Conservation (phyloP, 2,329 filamentous ascomycete species). For the Sporothrix curviconia region DNA sequence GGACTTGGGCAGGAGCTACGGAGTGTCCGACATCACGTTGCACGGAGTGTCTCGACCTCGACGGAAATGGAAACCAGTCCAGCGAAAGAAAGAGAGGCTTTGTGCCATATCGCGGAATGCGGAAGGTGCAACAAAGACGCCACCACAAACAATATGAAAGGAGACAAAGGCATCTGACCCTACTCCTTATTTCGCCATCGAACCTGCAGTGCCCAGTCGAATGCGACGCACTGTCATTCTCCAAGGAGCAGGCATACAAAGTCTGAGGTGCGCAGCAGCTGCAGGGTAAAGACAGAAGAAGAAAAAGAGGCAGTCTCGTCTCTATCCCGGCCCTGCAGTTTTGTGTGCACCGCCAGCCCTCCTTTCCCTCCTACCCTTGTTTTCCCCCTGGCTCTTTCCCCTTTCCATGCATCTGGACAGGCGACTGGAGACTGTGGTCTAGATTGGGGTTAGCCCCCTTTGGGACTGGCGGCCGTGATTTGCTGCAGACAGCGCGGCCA, state of each 20-base stretch:
- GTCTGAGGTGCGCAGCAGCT: neutral
- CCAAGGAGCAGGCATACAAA: neutral
- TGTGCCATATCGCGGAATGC: neutral
- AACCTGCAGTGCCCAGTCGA: neutral
- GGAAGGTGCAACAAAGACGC: slow-evolving; percentile 5
- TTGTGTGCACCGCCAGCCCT: neutral
- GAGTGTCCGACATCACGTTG: too few species aligned
- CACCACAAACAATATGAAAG: neutral
- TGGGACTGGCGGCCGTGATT: slow-evolving; percentile 14
- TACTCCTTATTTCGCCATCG: neutral
- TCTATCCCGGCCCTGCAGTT: too few species aligned
- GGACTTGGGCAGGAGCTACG: too few species aligned
- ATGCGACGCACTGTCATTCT: neutral
- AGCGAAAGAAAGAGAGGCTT: neutral
- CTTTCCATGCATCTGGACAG: neutral
- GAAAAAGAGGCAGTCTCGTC: too few species aligned
- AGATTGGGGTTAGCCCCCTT: slow-evolving; percentile 11
- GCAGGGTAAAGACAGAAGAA: too few species aligned
- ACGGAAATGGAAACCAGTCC: slow-evolving; percentile 1
- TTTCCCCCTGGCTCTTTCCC: neutral
- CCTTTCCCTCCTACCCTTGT: neutral
- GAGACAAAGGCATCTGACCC: neutral
- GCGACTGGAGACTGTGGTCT: slow-evolving; percentile 10
- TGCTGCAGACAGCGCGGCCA: neutral
- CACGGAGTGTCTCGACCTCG: neutral